These are phyloP conservation scores for Phytophthora fragariaefolia DNA, from an alignment of 352 stramenopile species.

Conservation along the genomic window DNA sequence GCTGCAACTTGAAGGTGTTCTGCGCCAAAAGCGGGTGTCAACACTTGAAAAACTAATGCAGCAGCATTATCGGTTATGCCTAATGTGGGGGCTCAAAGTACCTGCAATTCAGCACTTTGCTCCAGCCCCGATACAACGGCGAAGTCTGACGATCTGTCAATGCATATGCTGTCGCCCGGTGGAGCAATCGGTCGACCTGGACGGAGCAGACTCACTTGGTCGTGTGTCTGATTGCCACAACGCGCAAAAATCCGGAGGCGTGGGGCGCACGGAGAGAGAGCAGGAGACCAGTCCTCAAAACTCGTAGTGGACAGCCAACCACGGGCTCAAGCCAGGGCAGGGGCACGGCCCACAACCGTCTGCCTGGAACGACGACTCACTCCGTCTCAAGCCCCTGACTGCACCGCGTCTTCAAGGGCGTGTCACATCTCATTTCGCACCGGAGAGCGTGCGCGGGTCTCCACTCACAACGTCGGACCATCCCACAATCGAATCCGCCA, in stretches of 20 bases:
- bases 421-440: conserved; percentile 34
- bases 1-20: conserved; percentile 21
- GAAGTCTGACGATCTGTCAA: conserved; percentile 26
- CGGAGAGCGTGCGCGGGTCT: conserved; percentile 4
- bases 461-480: conserved; percentile 26
- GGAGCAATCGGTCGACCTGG: conserved; percentile 22
- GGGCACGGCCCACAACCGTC: conserved; percentile 18
- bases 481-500: conserved; percentile 1
- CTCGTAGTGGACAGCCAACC: conserved; percentile 6
- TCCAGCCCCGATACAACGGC: conserved; percentile 11
- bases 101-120: conserved; percentile 17
- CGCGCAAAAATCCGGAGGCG: conserved; percentile 30
- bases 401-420: neutral
- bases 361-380: conserved; percentile 22
- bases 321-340: conserved; percentile 2
- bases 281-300: conserved; percentile 22
- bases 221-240: conserved; percentile 9
- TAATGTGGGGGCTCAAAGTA: neutral
- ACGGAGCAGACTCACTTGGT: conserved; percentile 9
- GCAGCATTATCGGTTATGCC: neutral
- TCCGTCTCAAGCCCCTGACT: conserved; percentile 21
- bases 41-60: conserved; percentile 7
- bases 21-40: conserved; percentile 3
- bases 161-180: conserved; percentile 12
- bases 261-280: conserved; percentile 32